A percentile compares a stretch with the other conserved stretches of the same genome.
Conservation (phyloP, 139 green algal genomes). For the Coelastrella sp. region DNA sequence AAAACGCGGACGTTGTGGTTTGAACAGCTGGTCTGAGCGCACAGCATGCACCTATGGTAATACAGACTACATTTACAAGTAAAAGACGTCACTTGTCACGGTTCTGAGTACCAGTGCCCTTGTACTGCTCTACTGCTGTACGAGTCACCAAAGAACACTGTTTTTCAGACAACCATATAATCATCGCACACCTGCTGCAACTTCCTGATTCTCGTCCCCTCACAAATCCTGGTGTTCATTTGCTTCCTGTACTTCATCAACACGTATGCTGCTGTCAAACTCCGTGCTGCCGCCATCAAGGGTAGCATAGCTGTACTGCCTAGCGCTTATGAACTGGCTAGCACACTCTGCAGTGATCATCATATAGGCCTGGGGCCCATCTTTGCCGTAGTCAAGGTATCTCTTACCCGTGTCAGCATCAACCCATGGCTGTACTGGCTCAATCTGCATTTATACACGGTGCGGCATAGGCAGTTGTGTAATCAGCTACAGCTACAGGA, state of each 20-base stretch:
- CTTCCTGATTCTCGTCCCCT: too few species aligned
- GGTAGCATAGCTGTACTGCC: background rate
- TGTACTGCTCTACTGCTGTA: too few species aligned
- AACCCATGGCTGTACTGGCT: slow-evolving; percentile 34
- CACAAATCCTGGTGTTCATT: too few species aligned
- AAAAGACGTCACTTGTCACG: background rate
- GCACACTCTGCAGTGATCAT: slow-evolving; percentile 39
- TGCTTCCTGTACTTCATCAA: background rate
- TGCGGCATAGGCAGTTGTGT: too few species aligned
- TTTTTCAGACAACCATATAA: too few species aligned
- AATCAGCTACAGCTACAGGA: too few species aligned
- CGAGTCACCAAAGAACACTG: too few species aligned
- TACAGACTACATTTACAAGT: too few species aligned
- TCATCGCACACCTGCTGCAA: too few species aligned
- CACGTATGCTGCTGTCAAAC: background rate
- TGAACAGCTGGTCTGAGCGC: background rate
- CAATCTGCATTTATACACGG: slow-evolving; percentile 49
- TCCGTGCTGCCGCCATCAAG: background rate
- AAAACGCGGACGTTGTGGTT: background rate
- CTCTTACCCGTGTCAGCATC: background rate
- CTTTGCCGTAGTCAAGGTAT: slow-evolving; percentile 47
- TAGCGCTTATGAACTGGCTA: slow-evolving; percentile 13
- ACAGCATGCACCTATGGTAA: too few species aligned
- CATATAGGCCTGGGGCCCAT: slow-evolving; percentile 42
- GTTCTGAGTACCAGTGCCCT: background rate